Percentiles rank a stretch among this genome's conserved stretches.
These are phyloP conservation scores for Maudiozyma pseudohumilis DNA, from an alignment of 805 yeast species.

Conservation along the genomic window DNA sequence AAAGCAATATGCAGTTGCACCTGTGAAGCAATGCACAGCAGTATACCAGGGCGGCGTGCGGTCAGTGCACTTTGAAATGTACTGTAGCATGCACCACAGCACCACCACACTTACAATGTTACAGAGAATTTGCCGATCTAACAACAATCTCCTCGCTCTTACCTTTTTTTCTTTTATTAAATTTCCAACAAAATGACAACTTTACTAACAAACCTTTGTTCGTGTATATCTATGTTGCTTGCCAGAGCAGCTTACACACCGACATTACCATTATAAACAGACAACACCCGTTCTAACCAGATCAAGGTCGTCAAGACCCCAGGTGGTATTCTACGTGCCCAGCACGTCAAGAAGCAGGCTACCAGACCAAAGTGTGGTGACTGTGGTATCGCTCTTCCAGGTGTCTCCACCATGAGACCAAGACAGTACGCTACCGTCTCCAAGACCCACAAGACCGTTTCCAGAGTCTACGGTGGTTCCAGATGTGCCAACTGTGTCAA, in stretches of 20 bases:
- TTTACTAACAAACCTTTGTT: constrained; percentile 2
- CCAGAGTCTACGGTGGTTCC: constrained; percentile 99
- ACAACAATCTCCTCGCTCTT: too few relatives aligned
- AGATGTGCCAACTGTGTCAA: constrained; percentile 98
- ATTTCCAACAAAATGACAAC: neutral
- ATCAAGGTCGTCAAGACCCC: constrained; percentile 99
- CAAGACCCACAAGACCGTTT: constrained; percentile 95
- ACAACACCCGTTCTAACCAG: constrained; percentile 99
- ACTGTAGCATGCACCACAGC: too few relatives aligned
- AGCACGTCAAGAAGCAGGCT: constrained; percentile 89
- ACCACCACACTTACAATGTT: too few relatives aligned
- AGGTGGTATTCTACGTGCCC: constrained; percentile 98
- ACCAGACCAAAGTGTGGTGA: constrained; percentile 85
- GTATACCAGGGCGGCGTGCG: too few relatives aligned
- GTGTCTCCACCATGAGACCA: constrained; percentile 94
- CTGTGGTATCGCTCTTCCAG: constrained; percentile 73
- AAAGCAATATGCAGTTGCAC: too few relatives aligned
- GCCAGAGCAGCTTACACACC: neutral
- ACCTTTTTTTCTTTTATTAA: too few relatives aligned
- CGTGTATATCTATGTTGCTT: too few relatives aligned
- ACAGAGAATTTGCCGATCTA: too few relatives aligned
- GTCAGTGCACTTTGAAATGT: too few relatives aligned
- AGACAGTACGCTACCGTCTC: constrained; percentile 93
- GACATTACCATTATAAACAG: constrained; percentile 31
- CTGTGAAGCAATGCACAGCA: too few relatives aligned